Base-by-base conservation (phyloP, 352 stramenopile genomes). In the Aphanomyces astaci region DNA sequence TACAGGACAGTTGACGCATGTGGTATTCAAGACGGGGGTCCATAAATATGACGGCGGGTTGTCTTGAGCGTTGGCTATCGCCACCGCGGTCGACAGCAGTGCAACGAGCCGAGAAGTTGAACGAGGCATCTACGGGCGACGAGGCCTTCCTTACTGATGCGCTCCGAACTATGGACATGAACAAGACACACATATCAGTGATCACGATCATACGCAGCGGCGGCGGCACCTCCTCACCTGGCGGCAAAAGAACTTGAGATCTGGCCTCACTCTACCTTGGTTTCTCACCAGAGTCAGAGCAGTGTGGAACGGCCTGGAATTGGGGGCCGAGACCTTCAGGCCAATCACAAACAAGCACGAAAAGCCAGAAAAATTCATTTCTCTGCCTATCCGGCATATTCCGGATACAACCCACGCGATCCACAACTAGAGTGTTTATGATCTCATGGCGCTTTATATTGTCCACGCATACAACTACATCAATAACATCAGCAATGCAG, bases 1-100 rank as follows among this genome's bases (percentile, higher is more conserved):
- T 31, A 68, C 62, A n/a, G 40, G 7, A 45, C 62, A 68, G 33
- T 68, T 68, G 24, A 59, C 31, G 39, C 62, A 68, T 28, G 30
- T 68, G 7, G 25, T 46, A n/a, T 31, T 59, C 19, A 22, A 4
- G 17, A 32, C n/a, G 2, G 62, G 62, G 9, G 24, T 59, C 62
- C 62, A 68, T 31, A 53, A 17, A 53, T 33, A 68, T 30, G 51
- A 33, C 25, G 51, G 4, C 13, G 22, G 19, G 19, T n/a, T 53
- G 9, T 53, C 45, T 53, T 53, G 45, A 10, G 45, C 51, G 1
- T 7, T 19, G 25, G 27, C 51, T 36, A 59, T 13, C 4, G 17
- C 22, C 19, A 2, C 25, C 51, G 4, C 51, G 30, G 51, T 39
- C 51, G 7, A 59, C n/a, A 59, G 4, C 30, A 28, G 13, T 19